Evolutionary conservation across 176 grass and related monocot species (phyloP).

Genomic region (Alopecurus myosuroides): DNA sequence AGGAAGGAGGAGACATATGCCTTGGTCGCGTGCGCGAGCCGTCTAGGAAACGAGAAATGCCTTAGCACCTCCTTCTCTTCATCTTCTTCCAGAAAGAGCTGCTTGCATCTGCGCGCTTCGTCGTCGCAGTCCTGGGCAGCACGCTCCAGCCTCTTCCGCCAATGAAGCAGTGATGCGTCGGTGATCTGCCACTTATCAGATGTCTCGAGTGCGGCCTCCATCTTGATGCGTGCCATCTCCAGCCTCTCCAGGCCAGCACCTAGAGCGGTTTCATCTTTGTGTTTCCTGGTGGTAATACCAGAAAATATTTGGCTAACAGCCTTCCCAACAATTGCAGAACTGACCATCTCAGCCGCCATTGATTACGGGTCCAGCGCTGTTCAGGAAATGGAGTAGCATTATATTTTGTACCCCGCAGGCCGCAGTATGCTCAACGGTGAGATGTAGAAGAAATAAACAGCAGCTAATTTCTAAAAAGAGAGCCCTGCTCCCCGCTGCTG

Average conservation of each 20-base stretch:
- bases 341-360: neutral
- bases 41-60: neutral
- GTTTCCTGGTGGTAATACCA: neutral
- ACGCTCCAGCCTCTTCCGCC: neutral
- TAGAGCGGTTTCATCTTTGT: neutral
- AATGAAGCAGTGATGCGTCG: neutral
- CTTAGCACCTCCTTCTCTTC: neutral
- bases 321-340: neutral
- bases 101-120: neutral
- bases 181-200: neutral
- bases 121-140: neutral
- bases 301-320: neutral
- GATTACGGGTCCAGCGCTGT: neutral
- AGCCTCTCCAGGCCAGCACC: too few relatives aligned
- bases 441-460: too few relatives aligned
- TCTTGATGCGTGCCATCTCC: conserved; percentile 3
- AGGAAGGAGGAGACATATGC: neutral
- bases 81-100: neutral
- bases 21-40: neutral
- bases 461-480: too few relatives aligned
- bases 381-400: too few relatives aligned
- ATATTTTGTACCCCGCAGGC: too few relatives aligned
- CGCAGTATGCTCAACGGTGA: too few relatives aligned
- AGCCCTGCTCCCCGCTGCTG: too few relatives aligned
- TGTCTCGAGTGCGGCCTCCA: neutral